Evolutionary conservation across 345 rosid genomes (phyloP).

Genomic region (Linum trigynum): DNA sequence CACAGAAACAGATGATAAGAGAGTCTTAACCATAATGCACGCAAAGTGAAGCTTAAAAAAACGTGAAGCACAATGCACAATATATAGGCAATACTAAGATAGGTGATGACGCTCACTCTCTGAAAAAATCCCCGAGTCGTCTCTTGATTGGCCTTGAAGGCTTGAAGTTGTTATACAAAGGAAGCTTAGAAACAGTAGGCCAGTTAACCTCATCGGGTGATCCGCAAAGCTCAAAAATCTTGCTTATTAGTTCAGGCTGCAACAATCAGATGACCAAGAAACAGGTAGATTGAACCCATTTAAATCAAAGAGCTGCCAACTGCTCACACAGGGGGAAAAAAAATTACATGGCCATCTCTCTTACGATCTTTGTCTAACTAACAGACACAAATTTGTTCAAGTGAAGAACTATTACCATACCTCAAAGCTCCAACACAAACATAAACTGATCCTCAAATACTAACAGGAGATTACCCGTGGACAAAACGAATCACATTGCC

Average conservation of each 20-base stretch:
- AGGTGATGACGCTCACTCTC: slow-evolving; percentile 46
- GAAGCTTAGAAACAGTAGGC: slow-evolving; percentile 70
- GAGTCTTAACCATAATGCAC: neutral
- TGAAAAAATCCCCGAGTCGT: slow-evolving; percentile 68
- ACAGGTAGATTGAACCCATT: neutral
- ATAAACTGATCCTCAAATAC: no score
- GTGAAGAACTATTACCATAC: no score
- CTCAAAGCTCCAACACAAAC: no score
- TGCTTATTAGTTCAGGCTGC: slow-evolving; percentile 67
- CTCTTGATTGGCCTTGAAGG: slow-evolving; percentile 66
- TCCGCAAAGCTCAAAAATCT: slow-evolving; percentile 72
- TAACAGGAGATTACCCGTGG: no score
- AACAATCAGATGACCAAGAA: slow-evolving; percentile 9
- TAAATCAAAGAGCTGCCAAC: neutral
- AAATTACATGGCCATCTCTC: neutral
- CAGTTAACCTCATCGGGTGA: slow-evolving; percentile 63
- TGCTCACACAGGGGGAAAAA: no score
- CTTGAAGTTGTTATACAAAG: slow-evolving; percentile 68
- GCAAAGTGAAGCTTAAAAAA: neutral
- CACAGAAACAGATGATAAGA: neutral
- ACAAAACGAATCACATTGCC: no score
- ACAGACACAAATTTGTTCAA: no score
- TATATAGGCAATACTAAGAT: neutral
- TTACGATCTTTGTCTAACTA: no score
- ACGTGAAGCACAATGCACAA: slow-evolving; percentile 1